phyloP scores from a whole-genome alignment of 768 basidiomycete genomes.

The Inosperma sp. region DNA sequence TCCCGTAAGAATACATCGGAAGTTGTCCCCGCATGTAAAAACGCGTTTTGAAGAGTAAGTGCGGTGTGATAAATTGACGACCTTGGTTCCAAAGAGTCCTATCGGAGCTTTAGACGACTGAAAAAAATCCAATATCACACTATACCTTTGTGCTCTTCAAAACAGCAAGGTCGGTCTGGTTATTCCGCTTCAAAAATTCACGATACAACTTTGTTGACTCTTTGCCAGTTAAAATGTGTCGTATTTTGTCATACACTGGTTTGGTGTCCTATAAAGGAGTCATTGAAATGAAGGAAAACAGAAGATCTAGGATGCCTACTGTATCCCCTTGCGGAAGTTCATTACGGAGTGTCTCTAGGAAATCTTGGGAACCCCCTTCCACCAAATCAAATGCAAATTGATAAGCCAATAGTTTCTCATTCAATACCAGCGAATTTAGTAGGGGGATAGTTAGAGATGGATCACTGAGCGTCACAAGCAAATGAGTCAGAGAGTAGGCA shows the following conservation, averaged over 20 bases:
- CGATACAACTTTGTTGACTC: constrained; percentile 91
- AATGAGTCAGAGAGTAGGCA: constrained; percentile 76
- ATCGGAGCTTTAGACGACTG: constrained; percentile 6
- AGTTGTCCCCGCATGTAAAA: constrained; percentile 97
- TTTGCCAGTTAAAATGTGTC: constrained; percentile 82
- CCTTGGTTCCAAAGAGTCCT: constrained; percentile 90
- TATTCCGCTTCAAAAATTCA: constrained; percentile 93
- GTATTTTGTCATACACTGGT: constrained; percentile 66
- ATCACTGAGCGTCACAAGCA: constrained; percentile 84
- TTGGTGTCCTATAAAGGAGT: constrained; percentile 49
- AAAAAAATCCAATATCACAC: background rate
- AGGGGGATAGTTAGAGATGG: constrained; percentile 74
- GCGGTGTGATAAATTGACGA: constrained; percentile 98
- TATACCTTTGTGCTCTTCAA: constrained; percentile 87
- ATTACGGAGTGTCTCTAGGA: constrained; percentile 69
- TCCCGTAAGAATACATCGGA: constrained; percentile 92
- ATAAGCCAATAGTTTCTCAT: constrained; percentile 77
- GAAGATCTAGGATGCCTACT: constrained; percentile 35
- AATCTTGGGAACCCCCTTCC: constrained; percentile 92
- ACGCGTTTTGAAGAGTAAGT: constrained; percentile 93
- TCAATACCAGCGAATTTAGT: constrained; percentile 63
- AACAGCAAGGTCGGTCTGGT: constrained; percentile 87
- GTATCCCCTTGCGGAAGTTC: constrained; percentile 64
- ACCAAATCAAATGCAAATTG: constrained; percentile 95
- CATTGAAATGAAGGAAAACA: constrained; percentile 8